Percentiles rank a stretch among this genome's conserved stretches.
Evolutionary conservation across 2,329 filamentous ascomycete genomes (phyloP).

Genomic region (Pseudogymnoascus sp.): DNA sequence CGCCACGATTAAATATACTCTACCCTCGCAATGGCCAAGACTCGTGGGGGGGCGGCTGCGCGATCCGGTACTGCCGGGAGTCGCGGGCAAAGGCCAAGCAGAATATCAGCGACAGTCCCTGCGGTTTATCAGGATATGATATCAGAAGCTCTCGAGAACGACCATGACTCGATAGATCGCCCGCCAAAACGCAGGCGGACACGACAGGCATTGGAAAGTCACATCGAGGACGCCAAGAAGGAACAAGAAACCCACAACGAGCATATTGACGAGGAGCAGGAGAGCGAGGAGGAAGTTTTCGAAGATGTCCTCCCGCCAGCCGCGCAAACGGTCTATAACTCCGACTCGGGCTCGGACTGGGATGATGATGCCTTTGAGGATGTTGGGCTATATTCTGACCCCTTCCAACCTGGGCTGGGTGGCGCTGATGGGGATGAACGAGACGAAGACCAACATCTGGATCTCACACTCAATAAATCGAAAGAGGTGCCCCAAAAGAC

Average conservation of each 20-base stretch:
- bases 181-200: slow-evolving; percentile 32
- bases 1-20: not conserved
- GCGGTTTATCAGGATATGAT: slow-evolving; percentile 41
- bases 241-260: slow-evolving; percentile 15
- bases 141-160: slow-evolving; percentile 31
- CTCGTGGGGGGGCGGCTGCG: not conserved
- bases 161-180: slow-evolving; percentile 26
- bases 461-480: slow-evolving; percentile 29
- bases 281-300: slow-evolving; percentile 19
- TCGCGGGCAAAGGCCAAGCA: not conserved
- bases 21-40: not conserved
- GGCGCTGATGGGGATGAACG: slow-evolving; percentile 24
- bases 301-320: slow-evolving; percentile 25
- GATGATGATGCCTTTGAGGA: slow-evolving; percentile 13
- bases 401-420: slow-evolving; percentile 19
- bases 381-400: slow-evolving; percentile 16
- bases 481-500: slow-evolving; percentile 18
- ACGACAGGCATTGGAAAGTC: slow-evolving; percentile 15
- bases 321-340: slow-evolving; percentile 25
- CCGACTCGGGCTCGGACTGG: slow-evolving; percentile 5
- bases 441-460: slow-evolving; percentile 23
- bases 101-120: slow-evolving; percentile 25
- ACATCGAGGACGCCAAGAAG: slow-evolving; percentile 12
- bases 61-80: not conserved
- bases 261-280: slow-evolving; percentile 21